A percentile compares a stretch with the other conserved stretches of the same genome.
Evolutionary conservation across 2,329 filamentous ascomycete genomes (phyloP).

Genomic region (Blastomyces percursus): DNA sequence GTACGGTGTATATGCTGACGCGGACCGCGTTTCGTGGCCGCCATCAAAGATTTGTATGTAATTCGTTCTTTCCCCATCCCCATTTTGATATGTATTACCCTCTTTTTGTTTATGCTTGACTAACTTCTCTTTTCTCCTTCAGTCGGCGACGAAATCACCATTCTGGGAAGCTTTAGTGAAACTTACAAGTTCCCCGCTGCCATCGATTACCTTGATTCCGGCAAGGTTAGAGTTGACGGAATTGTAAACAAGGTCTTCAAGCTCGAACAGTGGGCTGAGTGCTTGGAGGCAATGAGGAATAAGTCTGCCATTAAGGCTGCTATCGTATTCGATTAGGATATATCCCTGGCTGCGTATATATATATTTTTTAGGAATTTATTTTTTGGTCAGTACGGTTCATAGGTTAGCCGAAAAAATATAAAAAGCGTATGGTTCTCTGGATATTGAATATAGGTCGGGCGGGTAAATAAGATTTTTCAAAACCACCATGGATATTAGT

Average conservation of each 20-base stretch:
- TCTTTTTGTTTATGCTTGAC: conserved; percentile 2
- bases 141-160: conserved; percentile 55
- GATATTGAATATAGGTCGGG: neutral
- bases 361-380: neutral
- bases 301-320: conserved; percentile 65
- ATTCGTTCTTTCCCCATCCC: conserved; percentile 11
- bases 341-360: neutral
- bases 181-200: conserved; percentile 59
- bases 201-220: conserved; percentile 41
- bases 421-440: neutral
- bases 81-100: neutral
- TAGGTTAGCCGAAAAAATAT: neutral
- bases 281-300: conserved; percentile 58
- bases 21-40: conserved; percentile 54
- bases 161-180: conserved; percentile 62
- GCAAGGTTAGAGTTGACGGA: conserved; percentile 43
- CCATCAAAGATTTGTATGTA: conserved; percentile 59
- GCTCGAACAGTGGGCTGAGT: conserved; percentile 62
- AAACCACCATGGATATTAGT: neutral
- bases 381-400: neutral
- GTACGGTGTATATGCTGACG: conserved; percentile 57
- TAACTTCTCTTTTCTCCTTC: conserved; percentile 9
- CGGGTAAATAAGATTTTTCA: neutral
- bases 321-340: conserved; percentile 53
- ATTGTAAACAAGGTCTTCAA: conserved; percentile 65